A percentile compares a stretch with the other conserved stretches of the same genome.
phyloP scores from a whole-genome alignment of 306 rosid species.

The Albizia julibrissin region DNA sequence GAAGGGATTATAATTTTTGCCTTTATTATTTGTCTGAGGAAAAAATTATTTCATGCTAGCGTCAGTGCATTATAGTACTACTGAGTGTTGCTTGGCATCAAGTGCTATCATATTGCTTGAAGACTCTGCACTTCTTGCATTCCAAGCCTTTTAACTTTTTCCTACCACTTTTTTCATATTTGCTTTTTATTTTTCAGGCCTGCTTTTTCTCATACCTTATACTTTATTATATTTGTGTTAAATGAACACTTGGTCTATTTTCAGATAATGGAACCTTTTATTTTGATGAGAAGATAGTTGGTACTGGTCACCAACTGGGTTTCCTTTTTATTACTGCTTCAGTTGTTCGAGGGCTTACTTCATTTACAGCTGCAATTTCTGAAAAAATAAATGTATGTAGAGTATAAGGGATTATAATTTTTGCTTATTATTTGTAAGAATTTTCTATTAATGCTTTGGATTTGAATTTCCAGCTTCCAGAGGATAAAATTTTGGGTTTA shows the following conservation, averaged over 20 bases:
- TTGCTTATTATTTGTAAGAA: slow-evolving; percentile 9
- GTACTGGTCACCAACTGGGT: slow-evolving; percentile 62
- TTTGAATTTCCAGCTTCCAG: slow-evolving; percentile 72
- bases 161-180: neutral
- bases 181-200: slow-evolving; percentile 11
- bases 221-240: slow-evolving; percentile 9
- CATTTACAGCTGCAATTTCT: slow-evolving; percentile 69
- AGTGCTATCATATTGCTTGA: slow-evolving; percentile 8
- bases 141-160: neutral
- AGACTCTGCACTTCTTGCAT: slow-evolving; percentile 16
- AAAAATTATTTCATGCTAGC: neutral
- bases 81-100: neutral
- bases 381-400: slow-evolving; percentile 73
- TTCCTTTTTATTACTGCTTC: slow-evolving; percentile 89
- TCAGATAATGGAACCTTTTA: slow-evolving; percentile 87
- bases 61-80: slow-evolving; percentile 12
- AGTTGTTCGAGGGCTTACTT: slow-evolving; percentile 83
- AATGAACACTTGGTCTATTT: slow-evolving; percentile 15
- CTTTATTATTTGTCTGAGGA: neutral
- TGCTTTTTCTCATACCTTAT: slow-evolving; percentile 2
- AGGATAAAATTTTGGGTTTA: slow-evolving; percentile 81
- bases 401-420: slow-evolving; percentile 17
- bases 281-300: slow-evolving; percentile 80
- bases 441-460: slow-evolving; percentile 35
- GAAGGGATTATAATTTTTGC: too few relatives aligned